Evolutionary conservation across 345 rosid genomes (phyloP).

Genomic region (thale cress (Arabidopsis thaliana)): TAIR10.1 NC_003075.7:12017501-12018000

Average conservation of each 20-base stretch:
- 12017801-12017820: neutral
- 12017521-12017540: constrained; percentile 58
- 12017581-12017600: constrained; percentile 93
- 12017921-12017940: constrained; percentile 55
- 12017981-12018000: constrained; percentile 40
- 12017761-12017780: neutral
- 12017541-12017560: constrained; percentile 86
- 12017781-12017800: too few species aligned
- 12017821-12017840: constrained; percentile 63
- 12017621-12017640: constrained; percentile 85
- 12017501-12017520: neutral
- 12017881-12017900: constrained; percentile 48
- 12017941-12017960: constrained; percentile 50
- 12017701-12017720: constrained; percentile 75
- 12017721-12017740: neutral
- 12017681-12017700: constrained; percentile 94
- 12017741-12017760: neutral
- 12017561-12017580: constrained; percentile 84
- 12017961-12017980: constrained; percentile 57
- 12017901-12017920: constrained; percentile 52
- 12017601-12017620: constrained; percentile 90
- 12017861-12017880: constrained; percentile 52
- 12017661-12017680: constrained; percentile 91
- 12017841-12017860: constrained; percentile 55
- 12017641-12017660: constrained; percentile 90